Percentiles rank a stretch among this genome's conserved stretches.
Conservation (phyloP, 805 yeast genomes). For the Maudiozyma serrabonitensis region DNA sequence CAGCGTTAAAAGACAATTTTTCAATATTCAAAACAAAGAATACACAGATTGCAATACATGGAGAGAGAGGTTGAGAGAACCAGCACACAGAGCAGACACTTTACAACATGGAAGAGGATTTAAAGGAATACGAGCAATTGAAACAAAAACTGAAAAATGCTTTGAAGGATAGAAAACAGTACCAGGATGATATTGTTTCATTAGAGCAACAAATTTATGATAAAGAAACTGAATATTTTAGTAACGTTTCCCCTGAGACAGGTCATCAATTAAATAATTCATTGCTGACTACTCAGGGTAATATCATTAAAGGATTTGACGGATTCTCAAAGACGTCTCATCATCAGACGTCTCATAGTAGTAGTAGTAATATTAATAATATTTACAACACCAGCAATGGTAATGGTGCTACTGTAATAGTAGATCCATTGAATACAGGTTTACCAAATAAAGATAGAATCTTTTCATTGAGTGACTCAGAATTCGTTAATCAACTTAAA, state of each 20-base stretch:
- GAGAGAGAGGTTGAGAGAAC: too few relatives aligned
- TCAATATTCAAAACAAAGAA: too few relatives aligned
- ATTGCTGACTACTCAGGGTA: constrained; percentile 31
- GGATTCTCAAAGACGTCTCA: constrained; percentile 45
- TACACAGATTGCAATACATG: too few relatives aligned
- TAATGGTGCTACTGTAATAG: background rate
- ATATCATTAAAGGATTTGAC: constrained; percentile 87
- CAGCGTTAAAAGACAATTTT: too few relatives aligned
- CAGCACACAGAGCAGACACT: too few relatives aligned
- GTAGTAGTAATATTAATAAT: constrained; percentile 11
- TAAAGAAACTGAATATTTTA: constrained; percentile 37
- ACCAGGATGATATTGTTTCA: constrained; percentile 53
- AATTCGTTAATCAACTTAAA: constrained; percentile 53
- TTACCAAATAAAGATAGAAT: constrained; percentile 51
- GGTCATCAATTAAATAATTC: background rate
- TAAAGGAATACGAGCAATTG: constrained; percentile 51
- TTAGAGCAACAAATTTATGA: constrained; percentile 74
- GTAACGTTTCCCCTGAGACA: constrained; percentile 2
- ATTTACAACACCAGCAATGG: background rate
- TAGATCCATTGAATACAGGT: constrained; percentile 1
- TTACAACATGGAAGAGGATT: constrained; percentile 7
- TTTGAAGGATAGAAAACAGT: constrained; percentile 47
- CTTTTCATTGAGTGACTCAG: constrained; percentile 65
- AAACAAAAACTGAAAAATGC: constrained; percentile 58
- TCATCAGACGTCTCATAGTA: constrained; percentile 19